Base-by-base conservation (phyloP, 129 eudicot genomes). In the Smallanthus sonchifolius region DNA sequence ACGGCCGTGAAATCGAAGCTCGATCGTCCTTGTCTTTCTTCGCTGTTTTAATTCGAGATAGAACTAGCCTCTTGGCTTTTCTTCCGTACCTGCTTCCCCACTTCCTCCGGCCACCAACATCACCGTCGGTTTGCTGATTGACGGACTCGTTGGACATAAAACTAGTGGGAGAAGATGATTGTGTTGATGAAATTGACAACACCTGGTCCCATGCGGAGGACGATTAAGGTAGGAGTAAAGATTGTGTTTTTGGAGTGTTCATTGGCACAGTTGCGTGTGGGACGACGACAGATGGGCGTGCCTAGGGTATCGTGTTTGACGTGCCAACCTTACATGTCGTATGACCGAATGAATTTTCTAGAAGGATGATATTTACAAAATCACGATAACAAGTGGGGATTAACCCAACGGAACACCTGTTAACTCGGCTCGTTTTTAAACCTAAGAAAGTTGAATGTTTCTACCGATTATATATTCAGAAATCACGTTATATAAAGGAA, bases 41-140 rank as follows among this genome's bases (percentile, higher is more conserved):
- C 28, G 7, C 39, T 67, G 67, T 73, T 66, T 80, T 81, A 32
- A 83, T 76, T 75, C 86, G 63, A 76, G 83, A 76, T 7, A 83
- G 44, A 20, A 82, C 79, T 62, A 72, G 62, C 84, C 61, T 77
- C 38, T 80, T 84, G 10, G 75, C 79, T 77, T 65, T 84, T 54
- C 67, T 83, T 14, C 66, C 69, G 10, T 80, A 44, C 45, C 77
- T 70, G 11, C 0, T n/a, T 13, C 51, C 36, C 51, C 51, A 35
- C 71, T 62, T 44, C 30, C 28, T 45, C 8, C 39, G 59, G 60
- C 59, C 60, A 57, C 19, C 75, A 56, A 39, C 74, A 77, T 68
- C 81, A 59, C 39, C 69, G 45, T 17, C 60, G 42, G 39, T 56
- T 68, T 67, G 57, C 17, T 56, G 75, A 19, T 45, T 62, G 45